Evolutionary conservation across 345 rosid genomes (phyloP).

Genomic region (Garcia nutans): DNA sequence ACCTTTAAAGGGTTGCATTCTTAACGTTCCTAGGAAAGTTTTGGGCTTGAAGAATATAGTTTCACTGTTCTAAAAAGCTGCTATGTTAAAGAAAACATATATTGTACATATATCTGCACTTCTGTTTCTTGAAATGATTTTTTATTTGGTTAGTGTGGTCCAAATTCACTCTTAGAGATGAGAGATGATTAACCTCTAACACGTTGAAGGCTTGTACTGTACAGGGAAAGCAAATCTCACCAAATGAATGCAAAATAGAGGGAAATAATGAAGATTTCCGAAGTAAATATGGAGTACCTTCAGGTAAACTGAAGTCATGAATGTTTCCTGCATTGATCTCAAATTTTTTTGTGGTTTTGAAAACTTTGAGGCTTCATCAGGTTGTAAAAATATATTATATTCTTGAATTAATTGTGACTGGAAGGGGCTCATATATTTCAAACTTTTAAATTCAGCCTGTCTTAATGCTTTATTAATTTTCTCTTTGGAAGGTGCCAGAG

Average conservation of each 20-base stretch:
- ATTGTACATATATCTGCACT: neutral
- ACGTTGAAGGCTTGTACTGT: constrained; percentile 18
- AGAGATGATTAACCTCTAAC: constrained; percentile 13
- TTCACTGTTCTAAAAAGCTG: neutral
- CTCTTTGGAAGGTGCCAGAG: constrained; percentile 52
- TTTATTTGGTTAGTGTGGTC: neutral
- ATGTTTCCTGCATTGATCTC: neutral
- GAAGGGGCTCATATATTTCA: neutral
- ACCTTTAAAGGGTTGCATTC: neutral
- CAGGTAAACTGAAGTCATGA: constrained; percentile 44
- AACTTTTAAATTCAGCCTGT: neutral
- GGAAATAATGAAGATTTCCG: constrained; percentile 46
- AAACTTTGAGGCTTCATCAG: neutral
- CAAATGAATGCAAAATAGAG: constrained; percentile 44
- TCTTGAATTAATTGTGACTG: neutral
- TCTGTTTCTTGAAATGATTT: neutral
- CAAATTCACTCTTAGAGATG: neutral
- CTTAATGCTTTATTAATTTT: constrained; percentile 7
- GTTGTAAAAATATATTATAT: neutral
- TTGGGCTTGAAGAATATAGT: neutral
- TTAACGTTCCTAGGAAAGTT: neutral
- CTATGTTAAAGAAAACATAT: neutral
- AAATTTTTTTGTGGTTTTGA: neutral
- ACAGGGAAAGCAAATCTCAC: constrained; percentile 46
- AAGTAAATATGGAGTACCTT: constrained; percentile 44